These are phyloP conservation scores for Hymenoscyphus repandus DNA, from an alignment of 2,329 filamentous ascomycete species.

Conservation along the genomic window DNA sequence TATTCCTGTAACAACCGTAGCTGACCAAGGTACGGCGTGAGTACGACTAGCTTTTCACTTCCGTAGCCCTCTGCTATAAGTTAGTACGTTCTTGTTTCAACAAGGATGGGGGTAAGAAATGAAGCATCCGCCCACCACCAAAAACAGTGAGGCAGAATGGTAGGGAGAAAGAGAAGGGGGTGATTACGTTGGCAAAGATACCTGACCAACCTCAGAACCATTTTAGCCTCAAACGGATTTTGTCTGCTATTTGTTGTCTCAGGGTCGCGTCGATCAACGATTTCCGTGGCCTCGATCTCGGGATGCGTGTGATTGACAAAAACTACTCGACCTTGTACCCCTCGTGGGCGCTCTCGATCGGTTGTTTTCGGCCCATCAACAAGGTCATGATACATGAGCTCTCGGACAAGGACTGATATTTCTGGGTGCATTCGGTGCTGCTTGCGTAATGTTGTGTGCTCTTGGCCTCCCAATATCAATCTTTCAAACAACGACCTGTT, in stretches of 20 bases:
- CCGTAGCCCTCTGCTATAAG: slow-evolving; percentile 52
- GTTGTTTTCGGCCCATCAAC: slow-evolving; percentile 48
- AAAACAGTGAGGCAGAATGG: background rate
- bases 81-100: background rate
- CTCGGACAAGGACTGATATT: slow-evolving; percentile 54
- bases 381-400: slow-evolving; percentile 58
- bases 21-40: slow-evolving; percentile 71
- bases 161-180: background rate
- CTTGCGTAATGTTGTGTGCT: slow-evolving; percentile 47
- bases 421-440: slow-evolving; percentile 68
- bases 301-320: slow-evolving; percentile 59
- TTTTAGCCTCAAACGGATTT: slow-evolving; percentile 60
- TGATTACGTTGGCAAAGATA: slow-evolving; percentile 58
- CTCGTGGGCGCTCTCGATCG: slow-evolving; percentile 43
- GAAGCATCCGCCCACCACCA: background rate
- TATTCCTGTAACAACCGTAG: slow-evolving; percentile 50
- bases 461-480: slow-evolving; percentile 50
- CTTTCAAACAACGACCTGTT: slow-evolving; percentile 67
- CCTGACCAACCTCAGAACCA: slow-evolving; percentile 59
- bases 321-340: slow-evolving; percentile 54
- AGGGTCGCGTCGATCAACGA: slow-evolving; percentile 46
- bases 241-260: slow-evolving; percentile 47
- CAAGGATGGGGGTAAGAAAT: background rate
- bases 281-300: slow-evolving; percentile 41
- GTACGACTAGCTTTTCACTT: slow-evolving; percentile 58